Percentiles rank a stretch among this genome's conserved stretches.
These are phyloP conservation scores for Claviceps spartinae DNA, from an alignment of 2,329 filamentous ascomycete genomes.

Conservation along the genomic window DNA sequence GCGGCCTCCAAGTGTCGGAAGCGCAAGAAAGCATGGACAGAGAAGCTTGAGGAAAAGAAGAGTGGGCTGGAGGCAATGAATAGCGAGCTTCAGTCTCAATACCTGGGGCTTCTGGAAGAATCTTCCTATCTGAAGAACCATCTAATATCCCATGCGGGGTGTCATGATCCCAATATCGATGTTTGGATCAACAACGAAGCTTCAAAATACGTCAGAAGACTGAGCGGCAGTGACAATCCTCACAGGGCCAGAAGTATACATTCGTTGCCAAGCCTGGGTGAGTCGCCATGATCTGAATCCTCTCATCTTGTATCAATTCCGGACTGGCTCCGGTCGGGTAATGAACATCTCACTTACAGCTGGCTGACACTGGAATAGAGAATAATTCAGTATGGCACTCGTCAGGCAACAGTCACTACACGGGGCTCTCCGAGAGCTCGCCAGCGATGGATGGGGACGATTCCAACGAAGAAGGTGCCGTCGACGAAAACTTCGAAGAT, in stretches of 20 bases:
- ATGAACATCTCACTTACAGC: too few species aligned
- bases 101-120: slow-evolving; percentile 28
- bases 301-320: too few species aligned
- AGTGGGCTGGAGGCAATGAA: slow-evolving; percentile 30
- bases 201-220: slow-evolving; percentile 27
- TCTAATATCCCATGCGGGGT: slow-evolving; percentile 38
- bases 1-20: slow-evolving; percentile 63
- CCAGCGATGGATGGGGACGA: neutral
- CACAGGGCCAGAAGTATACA: neutral
- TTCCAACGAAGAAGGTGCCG: slow-evolving; percentile 1
- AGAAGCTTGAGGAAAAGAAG: slow-evolving; percentile 34
- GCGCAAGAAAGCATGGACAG: slow-evolving; percentile 46
- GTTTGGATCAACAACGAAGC: slow-evolving; percentile 40
- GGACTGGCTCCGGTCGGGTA: too few species aligned
- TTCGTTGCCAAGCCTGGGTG: slow-evolving; percentile 1
- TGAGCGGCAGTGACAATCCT: neutral
- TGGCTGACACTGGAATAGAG: neutral
- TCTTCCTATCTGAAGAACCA: slow-evolving; percentile 33
- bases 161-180: slow-evolving; percentile 39
- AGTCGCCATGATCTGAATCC: neutral
- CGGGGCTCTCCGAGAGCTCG: neutral
- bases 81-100: slow-evolving; percentile 28
- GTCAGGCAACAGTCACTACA: neutral
- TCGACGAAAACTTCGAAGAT: neutral
- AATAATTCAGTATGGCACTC: neutral